Evolutionary conservation across 2,329 filamentous ascomycete genomes (phyloP), one percentile per base, ranked within the genome.

Genomic region (Cladophialophora carrionii): DNA sequence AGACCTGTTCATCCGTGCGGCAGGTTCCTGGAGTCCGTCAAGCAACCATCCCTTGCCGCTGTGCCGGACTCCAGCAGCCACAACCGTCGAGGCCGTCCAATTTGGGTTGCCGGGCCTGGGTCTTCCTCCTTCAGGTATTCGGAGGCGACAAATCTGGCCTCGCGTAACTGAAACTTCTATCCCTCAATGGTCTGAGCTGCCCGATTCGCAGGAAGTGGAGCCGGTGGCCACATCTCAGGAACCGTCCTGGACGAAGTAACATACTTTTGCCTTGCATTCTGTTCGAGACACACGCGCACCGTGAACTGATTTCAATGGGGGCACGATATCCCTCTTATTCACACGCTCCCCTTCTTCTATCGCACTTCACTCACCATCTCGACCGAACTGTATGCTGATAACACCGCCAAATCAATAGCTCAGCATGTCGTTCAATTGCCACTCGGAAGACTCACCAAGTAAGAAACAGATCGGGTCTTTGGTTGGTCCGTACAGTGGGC

Each of bases 221-320:
- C 41, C 51, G 43, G 51, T 55, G 37, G 48, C 63, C 52, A 60
- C 57, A 54, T 63, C 51, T 62, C 67, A 63, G 53, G 61, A 68
- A 57, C 58, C 64, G 49, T 54, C 51, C 59, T 63, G 61, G 49
- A 56, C 52, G 31, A 46, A 43, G 46, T 64, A 64, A 48, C 69
- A 71, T 71, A 64, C 58, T 61, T 46, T 53, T 64, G 61, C 68
- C 66, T 70, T 70, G 66, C 68, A 67, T 70, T 69, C 62, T 63
- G 46, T 61, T 65, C 67, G 43, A 65, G 67, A 66, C 64, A 65
- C 64, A 63, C 64, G 67, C 62, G 64, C 58, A 37, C 22, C 51
- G 54, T 57, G 57, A 22, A 48, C 31, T 46, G 24, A 54, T 31
- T 43, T 69, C 63, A 63, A 53, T 54, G 37, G 49, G 14, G 34